Conservation (phyloP, 305 asterid species). For the Lippia alba region DNA sequence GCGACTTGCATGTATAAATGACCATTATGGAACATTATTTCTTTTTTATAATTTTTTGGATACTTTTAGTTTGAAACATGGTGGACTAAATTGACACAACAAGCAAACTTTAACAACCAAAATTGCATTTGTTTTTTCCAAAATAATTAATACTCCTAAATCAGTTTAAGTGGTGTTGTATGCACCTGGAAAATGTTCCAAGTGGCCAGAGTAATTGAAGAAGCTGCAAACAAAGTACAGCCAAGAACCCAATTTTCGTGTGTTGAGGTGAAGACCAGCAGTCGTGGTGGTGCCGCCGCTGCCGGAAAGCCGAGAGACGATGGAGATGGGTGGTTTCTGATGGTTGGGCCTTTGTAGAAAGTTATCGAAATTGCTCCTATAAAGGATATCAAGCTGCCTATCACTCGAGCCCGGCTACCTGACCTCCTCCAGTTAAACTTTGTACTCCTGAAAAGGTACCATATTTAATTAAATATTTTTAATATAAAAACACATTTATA, state of each 20-base stretch:
- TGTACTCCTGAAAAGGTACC: slow-evolving; percentile 40
- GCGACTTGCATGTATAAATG: too few relatives aligned
- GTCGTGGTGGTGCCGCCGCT: slow-evolving; percentile 31
- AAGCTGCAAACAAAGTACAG: slow-evolving; percentile 68
- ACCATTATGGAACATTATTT: too few relatives aligned
- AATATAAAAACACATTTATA: too few relatives aligned
- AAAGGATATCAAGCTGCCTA: slow-evolving; percentile 63
- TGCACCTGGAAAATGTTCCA: slow-evolving; percentile 78
- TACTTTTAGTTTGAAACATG: too few relatives aligned
- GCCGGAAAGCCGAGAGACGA: slow-evolving; percentile 11
- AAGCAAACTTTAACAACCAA: too few relatives aligned
- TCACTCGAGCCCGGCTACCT: slow-evolving; percentile 56
- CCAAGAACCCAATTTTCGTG: slow-evolving; percentile 79
- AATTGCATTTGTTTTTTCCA: too few relatives aligned
- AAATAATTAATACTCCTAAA: too few relatives aligned
- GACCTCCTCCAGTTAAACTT: slow-evolving; percentile 55
- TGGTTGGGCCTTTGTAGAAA: slow-evolving; percentile 62
- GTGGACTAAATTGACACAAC: too few relatives aligned
- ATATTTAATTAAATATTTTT: too few relatives aligned
- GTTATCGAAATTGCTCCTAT: slow-evolving; percentile 61
- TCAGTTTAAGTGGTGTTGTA: too few relatives aligned
- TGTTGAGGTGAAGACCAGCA: slow-evolving; percentile 62
- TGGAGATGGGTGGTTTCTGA: slow-evolving; percentile 47
- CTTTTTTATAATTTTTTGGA: too few relatives aligned
- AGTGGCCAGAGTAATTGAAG: slow-evolving; percentile 57